Percentiles rank a stretch among this genome's conserved stretches.
Evolutionary conservation across 108 stramenopile genomes (phyloP).

Genomic region (Nitzschia sp.): DNA sequence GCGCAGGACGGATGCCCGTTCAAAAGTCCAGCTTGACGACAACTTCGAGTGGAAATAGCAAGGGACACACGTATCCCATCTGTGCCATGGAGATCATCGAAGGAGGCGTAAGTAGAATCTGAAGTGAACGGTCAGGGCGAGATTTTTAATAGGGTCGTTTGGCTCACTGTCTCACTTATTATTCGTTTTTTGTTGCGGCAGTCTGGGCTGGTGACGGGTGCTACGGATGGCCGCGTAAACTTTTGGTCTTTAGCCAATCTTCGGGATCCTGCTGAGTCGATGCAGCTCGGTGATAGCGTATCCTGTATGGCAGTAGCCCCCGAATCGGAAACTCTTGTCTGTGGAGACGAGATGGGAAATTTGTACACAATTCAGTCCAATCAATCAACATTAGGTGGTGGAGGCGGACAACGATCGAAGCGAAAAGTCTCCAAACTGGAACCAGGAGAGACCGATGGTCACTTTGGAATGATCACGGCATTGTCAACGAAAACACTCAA

Average conservation of each 20-base stretch:
- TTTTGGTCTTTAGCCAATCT: conserved; percentile 85
- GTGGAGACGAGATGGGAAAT: conserved; percentile 77
- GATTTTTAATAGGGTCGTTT: too few relatives aligned
- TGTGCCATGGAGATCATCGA: conserved; percentile 60
- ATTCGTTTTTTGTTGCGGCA: conserved; percentile 18
- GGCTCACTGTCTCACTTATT: not conserved
- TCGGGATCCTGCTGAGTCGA: conserved; percentile 75
- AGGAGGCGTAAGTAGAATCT: conserved; percentile 58
- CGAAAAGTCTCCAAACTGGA: conserved; percentile 55
- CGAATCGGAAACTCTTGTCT: conserved; percentile 59
- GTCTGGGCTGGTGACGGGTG: conserved; percentile 71
- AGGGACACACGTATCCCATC: conserved; percentile 77
- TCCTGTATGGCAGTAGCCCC: conserved; percentile 76
- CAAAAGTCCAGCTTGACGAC: conserved; percentile 58
- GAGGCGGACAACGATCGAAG: conserved; percentile 54
- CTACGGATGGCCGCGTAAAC: conserved; percentile 76
- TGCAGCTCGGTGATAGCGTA: conserved; percentile 72
- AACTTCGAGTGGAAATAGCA: conserved; percentile 35
- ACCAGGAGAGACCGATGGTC: conserved; percentile 47
- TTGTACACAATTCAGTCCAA: conserved; percentile 60
- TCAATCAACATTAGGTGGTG: conserved; percentile 27
- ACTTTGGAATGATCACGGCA: conserved; percentile 82
- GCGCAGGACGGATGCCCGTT: conserved; percentile 82
- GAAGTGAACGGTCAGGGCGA: not conserved
- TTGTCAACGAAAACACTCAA: conserved; percentile 56